A percentile compares a stretch with the other conserved stretches of the same genome.
phyloP scores from a whole-genome alignment of 2,329 filamentous ascomycete species.

The Aspergillus chevalieri region DNA sequence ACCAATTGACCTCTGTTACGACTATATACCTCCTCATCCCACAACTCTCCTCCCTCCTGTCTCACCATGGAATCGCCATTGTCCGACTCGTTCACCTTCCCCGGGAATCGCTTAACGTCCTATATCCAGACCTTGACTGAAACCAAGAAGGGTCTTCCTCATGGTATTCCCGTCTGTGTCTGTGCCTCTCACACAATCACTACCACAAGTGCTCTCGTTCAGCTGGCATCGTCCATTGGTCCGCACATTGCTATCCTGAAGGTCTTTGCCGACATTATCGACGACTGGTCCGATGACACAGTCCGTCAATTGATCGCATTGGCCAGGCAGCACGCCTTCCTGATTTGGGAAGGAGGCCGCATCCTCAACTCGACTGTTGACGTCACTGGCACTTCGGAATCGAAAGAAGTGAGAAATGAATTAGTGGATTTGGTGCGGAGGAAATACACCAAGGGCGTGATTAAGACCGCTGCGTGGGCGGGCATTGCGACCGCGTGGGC shows the following conservation, averaged over 20 bases:
- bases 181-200: slow-evolving; percentile 54
- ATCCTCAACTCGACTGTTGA: slow-evolving; percentile 33
- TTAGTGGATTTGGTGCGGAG: slow-evolving; percentile 31
- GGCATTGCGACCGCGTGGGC: slow-evolving; percentile 35
- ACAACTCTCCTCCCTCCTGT: neutral
- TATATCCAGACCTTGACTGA: slow-evolving; percentile 31
- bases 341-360: slow-evolving; percentile 38
- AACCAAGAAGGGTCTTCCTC: slow-evolving; percentile 32
- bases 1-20: neutral
- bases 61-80: slow-evolving; percentile 12
- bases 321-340: slow-evolving; percentile 32
- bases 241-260: slow-evolving; percentile 57
- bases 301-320: slow-evolving; percentile 33
- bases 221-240: slow-evolving; percentile 53
- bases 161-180: slow-evolving; percentile 33
- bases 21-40: neutral
- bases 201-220: slow-evolving; percentile 50
- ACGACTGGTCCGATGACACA: slow-evolving; percentile 54
- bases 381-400: slow-evolving; percentile 22
- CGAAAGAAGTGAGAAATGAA: slow-evolving; percentile 25
- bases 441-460: slow-evolving; percentile 34
- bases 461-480: slow-evolving; percentile 35
- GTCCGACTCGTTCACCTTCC: slow-evolving; percentile 13
- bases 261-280: slow-evolving; percentile 57
- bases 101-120: slow-evolving; percentile 30